Evolutionary conservation across 805 yeast genomes (phyloP).

Genomic region (Starmerella scarabaei): DNA sequence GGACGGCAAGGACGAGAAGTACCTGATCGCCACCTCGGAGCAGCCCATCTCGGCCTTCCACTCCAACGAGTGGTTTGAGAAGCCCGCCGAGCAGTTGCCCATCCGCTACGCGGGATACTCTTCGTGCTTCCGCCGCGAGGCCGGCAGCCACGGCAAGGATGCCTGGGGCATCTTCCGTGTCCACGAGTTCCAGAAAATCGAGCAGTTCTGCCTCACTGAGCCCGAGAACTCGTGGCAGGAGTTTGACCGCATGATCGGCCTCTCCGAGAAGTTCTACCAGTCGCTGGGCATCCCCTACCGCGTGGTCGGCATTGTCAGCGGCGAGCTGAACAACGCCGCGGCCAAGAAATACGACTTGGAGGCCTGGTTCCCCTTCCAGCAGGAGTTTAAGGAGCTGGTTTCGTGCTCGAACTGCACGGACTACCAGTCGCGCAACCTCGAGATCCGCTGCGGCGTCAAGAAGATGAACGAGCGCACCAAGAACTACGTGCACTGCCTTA

Average conservation of each 20-base stretch:
- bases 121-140: slow-evolving; percentile 98
- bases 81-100: slow-evolving; percentile 93
- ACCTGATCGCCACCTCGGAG: slow-evolving; percentile 95
- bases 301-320: slow-evolving; percentile 95
- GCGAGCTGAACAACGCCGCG: slow-evolving; percentile 97
- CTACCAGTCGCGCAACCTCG: slow-evolving; percentile 96
- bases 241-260: slow-evolving; percentile 87
- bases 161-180: slow-evolving; percentile 99
- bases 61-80: slow-evolving; percentile 95
- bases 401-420: slow-evolving; percentile 99
- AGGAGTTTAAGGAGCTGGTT: slow-evolving; percentile 95
- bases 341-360: slow-evolving; percentile 97
- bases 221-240: slow-evolving; percentile 98
- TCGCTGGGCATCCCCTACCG: slow-evolving; percentile 88
- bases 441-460: slow-evolving; percentile 97
- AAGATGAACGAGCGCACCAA: slow-evolving; percentile 88
- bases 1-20: slow-evolving; percentile 96
- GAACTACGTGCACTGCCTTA: slow-evolving; percentile 96
- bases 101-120: slow-evolving; percentile 95
- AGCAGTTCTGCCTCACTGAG: slow-evolving; percentile 89
- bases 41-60: slow-evolving; percentile 98
- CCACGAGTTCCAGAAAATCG: slow-evolving; percentile 95
- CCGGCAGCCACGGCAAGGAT: slow-evolving; percentile 98
- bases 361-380: slow-evolving; percentile 99
- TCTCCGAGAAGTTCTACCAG: slow-evolving; percentile 86